Base-by-base conservation (phyloP, 1,284 basidiomycete genomes). In the Limonomyces culmigenus region DNA sequence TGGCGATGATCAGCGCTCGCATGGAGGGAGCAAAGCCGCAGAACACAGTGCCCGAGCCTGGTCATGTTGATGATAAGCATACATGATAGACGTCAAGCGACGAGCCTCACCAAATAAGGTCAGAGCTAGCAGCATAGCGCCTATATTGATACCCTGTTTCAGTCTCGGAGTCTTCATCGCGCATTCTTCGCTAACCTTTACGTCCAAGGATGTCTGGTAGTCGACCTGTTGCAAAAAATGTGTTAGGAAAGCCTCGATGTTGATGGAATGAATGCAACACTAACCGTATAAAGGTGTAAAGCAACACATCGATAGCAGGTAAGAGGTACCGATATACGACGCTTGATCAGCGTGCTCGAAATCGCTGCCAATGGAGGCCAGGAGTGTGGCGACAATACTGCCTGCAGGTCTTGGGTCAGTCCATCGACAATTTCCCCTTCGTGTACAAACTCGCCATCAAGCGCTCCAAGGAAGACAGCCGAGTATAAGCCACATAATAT, bases 241-340 rank as follows among this genome's bases (percentile, higher is more conserved):
- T n/a, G n/a, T n/a, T n/a, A n/a, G n/a, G n/a, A n/a, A n/a, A n/a
- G n/a, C n/a, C n/a, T n/a, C n/a, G n/a, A n/a, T n/a, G n/a, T n/a
- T n/a, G n/a, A n/a, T n/a, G n/a, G n/a, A n/a, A n/a, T n/a, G n/a
- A n/a, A n/a, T n/a, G n/a, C n/a, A n/a, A 21, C 18, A 55, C 67
- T 46, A 43, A 76, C 80, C 85, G 60, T 89, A 91, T 45, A 91
- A 60, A 39, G 86, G 86, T 14, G 85, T 89, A 50, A 91, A 89
- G 56, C 85, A 89, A 53, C 83, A 92, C 33, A 91, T 76, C 29
- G 83, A 86, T 33, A 92, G 62, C 42, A 92, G 63, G 58, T 88
- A 88, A 3, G 85, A 73, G 8, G 86, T 87, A 19, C 85, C 87
- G 38, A 92, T 75, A 59, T 91, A 91, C 3, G 81, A 83, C 2